Evolutionary conservation across 163 green algal genomes (phyloP), one percentile per base, ranked within the genome.

Genomic region (Chlamydomonas reinhardtii): DNA sequence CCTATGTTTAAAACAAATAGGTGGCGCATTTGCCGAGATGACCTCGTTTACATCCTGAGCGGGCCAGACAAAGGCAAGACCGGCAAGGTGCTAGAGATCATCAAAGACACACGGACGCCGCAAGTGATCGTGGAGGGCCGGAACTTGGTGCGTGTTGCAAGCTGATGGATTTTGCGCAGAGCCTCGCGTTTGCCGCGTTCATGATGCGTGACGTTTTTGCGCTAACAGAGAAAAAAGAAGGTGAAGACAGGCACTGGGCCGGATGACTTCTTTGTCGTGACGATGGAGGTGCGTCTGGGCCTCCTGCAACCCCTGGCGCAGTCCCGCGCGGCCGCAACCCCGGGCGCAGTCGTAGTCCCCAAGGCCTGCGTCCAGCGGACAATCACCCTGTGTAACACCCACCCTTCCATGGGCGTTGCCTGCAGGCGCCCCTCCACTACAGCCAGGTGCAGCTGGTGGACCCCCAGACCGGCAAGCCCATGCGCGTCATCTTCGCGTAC

Each of bases 91-190:
- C 69, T 94, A 31, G 73, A 86, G 15, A 73, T 92, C 4, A 24
- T 92, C n/a, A 91, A 91, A 59, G 91, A 94, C 83, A 82, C 68
- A 14, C 65, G 86, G 20, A 37, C 88, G 34, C 91, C 91, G 9
- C 76, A 91, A 72, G 88, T 94, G 8, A 87, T 94, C 31, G 85
- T 94, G 12, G 89, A 94, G 73, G 91, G 91, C 34, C 34, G 89
- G 35, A 94, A 94, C 79, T 76, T 94, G 89, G 91, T 94, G 35
- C 72, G 85, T 22, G 17, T 37, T 19, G 32, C 31, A 29, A 24
- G 72, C 72, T 32, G 39, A 17, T 17, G 17, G 39, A 1, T 56
- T 56, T 17, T 56, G 48, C 48, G 5, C 48, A 1, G 17, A 2
- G 12, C 11, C 19, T 6, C 11, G 48, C 48, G 14, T 56, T 56